These are phyloP conservation scores for Candida silvicultrix DNA, from an alignment of 805 yeast species.

Conservation along the genomic window DNA sequence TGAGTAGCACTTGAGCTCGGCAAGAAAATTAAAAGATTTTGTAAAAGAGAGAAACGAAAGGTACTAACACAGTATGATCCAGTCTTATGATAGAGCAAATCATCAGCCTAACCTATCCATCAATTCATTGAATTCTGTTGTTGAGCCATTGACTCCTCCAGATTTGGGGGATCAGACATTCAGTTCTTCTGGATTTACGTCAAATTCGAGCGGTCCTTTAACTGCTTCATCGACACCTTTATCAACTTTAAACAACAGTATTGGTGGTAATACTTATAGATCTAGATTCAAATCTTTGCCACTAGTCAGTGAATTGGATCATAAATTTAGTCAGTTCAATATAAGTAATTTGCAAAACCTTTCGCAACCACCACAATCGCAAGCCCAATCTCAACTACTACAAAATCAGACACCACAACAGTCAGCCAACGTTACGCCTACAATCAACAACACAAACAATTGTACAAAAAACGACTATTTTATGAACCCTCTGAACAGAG, in stretches of 20 bases:
- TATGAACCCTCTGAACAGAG: neutral
- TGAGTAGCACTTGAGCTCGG: no score
- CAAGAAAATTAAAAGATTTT: no score
- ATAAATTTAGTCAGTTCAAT: slow-evolving; percentile 21
- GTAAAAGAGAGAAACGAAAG: neutral
- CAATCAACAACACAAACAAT: neutral
- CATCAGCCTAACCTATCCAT: slow-evolving; percentile 21
- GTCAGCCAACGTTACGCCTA: neutral
- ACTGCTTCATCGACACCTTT: slow-evolving; percentile 13
- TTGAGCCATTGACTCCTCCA: slow-evolving; percentile 51
- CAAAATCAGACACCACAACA: neutral
- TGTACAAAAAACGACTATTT: neutral
- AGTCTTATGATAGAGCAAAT: slow-evolving; percentile 14
- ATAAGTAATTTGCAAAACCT: slow-evolving; percentile 17
- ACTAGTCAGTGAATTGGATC: slow-evolving; percentile 27
- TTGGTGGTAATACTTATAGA: slow-evolving; percentile 22
- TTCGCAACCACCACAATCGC: slow-evolving; percentile 7
- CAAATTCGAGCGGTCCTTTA: slow-evolving; percentile 21
- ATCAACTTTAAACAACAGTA: slow-evolving; percentile 14
- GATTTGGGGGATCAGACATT: slow-evolving; percentile 22
- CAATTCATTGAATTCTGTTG: slow-evolving; percentile 36
- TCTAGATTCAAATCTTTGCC: slow-evolving; percentile 27
- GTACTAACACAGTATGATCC: neutral
- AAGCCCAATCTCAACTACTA: neutral
- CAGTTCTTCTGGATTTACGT: slow-evolving; percentile 8